Percentiles rank a stretch among this genome's conserved stretches.
These are phyloP conservation scores for Allium sativum DNA, from an alignment of 106 monocot species.

Conservation along the genomic window DNA sequence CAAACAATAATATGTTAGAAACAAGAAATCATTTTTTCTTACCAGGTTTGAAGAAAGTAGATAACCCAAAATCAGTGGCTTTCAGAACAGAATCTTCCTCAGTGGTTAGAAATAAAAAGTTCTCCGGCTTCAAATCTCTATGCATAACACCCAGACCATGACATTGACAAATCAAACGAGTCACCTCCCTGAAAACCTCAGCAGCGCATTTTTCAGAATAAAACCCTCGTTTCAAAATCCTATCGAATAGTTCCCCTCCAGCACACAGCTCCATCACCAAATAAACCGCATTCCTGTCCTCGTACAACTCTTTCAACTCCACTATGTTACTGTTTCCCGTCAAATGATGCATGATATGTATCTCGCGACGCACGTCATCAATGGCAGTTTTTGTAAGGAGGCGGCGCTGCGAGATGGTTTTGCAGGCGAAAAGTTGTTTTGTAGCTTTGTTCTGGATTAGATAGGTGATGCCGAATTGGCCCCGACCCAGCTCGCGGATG, in stretches of 20 bases:
- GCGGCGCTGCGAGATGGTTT: constrained; percentile 16
- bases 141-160: constrained; percentile 63
- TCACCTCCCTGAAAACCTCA: constrained; percentile 33
- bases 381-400: constrained; percentile 8
- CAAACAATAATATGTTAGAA: no score
- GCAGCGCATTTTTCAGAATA: constrained; percentile 50
- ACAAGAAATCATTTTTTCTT: neutral
- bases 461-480: constrained; percentile 10
- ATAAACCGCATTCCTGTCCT: constrained; percentile 32
- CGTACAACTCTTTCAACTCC: constrained; percentile 16
- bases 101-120: constrained; percentile 40
- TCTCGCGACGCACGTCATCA: constrained; percentile 32
- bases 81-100: constrained; percentile 46
- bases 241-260: constrained; percentile 66
- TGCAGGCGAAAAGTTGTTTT: constrained; percentile 19
- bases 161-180: constrained; percentile 32
- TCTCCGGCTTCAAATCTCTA: constrained; percentile 63
- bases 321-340: constrained; percentile 36
- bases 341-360: constrained; percentile 41
- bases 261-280: constrained; percentile 68
- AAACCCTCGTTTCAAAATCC: constrained; percentile 35
- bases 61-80: constrained; percentile 54
- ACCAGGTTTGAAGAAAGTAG: constrained; percentile 50
- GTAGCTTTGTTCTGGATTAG: neutral
- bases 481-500: constrained; percentile 10